Conservation (phyloP, 495 filamentous ascomycete species). For the Daldinia concentrica region DNA sequence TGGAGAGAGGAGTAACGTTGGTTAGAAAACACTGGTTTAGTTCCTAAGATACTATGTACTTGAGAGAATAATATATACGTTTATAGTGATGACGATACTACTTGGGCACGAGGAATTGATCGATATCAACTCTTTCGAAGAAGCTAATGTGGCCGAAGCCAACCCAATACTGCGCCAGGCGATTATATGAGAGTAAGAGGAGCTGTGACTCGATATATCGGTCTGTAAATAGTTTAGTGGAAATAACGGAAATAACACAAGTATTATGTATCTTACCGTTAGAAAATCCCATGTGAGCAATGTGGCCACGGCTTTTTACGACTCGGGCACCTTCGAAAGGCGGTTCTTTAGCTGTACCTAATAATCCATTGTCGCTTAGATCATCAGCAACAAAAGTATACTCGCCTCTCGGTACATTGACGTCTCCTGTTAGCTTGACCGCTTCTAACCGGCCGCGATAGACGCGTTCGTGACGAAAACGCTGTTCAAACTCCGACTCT, state of each 20-base stretch:
- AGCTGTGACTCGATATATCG: slow-evolving; percentile 77
- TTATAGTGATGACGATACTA: slow-evolving; percentile 4
- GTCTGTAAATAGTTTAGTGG: slow-evolving; percentile 58
- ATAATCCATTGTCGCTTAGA: slow-evolving; percentile 68
- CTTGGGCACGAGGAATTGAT: slow-evolving; percentile 57
- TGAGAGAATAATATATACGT: slow-evolving; percentile 21
- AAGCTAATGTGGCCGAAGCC: slow-evolving; percentile 81
- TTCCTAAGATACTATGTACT: slow-evolving; percentile 6
- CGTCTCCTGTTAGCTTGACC: slow-evolving; percentile 90
- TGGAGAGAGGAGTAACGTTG: too few relatives aligned
- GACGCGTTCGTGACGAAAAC: slow-evolving; percentile 49
- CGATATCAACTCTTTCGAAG: slow-evolving; percentile 81
- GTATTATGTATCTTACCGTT: slow-evolving; percentile 64
- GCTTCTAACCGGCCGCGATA: slow-evolving; percentile 74
- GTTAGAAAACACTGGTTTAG: background rate
- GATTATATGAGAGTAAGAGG: slow-evolving; percentile 78
- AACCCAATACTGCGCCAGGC: slow-evolving; percentile 85
- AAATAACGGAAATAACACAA: background rate
- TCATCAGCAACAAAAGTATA: slow-evolving; percentile 81
- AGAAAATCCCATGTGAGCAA: slow-evolving; percentile 74
- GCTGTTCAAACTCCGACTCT: slow-evolving; percentile 51
- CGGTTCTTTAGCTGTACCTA: slow-evolving; percentile 66
- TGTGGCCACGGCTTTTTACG: slow-evolving; percentile 79
- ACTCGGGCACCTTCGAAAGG: slow-evolving; percentile 78
- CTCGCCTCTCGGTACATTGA: slow-evolving; percentile 87